Conservation (phyloP, 2,329 filamentous ascomycete species). For the Colletotrichum scovillei region DNA sequence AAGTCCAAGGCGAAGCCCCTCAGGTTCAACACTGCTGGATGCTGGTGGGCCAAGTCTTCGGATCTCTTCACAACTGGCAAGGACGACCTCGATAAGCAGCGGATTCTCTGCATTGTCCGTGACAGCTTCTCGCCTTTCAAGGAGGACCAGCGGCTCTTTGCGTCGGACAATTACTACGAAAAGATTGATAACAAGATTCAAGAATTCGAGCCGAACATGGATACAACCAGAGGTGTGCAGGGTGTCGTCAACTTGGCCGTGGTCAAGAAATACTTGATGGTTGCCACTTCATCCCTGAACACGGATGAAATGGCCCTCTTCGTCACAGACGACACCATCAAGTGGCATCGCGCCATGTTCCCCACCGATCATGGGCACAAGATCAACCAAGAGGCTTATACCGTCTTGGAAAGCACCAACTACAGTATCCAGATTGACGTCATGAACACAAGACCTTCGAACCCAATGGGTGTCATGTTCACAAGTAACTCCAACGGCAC, state of each 20-base stretch:
- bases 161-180: conserved; percentile 87
- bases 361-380: conserved; percentile 77
- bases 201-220: conserved; percentile 81
- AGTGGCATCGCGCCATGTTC: conserved; percentile 94
- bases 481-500: conserved; percentile 98
- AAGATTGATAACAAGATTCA: conserved; percentile 58
- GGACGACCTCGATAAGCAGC: conserved; percentile 72
- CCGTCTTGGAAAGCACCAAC: conserved; percentile 93
- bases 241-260: conserved; percentile 85
- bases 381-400: conserved; percentile 88
- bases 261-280: conserved; percentile 88
- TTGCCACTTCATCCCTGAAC: conserved; percentile 80
- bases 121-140: conserved; percentile 77
- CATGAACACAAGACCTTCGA: conserved; percentile 73
- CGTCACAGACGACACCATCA: conserved; percentile 83
- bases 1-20: conserved; percentile 72
- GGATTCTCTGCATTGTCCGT: conserved; percentile 83
- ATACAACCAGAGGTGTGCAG: conserved; percentile 77
- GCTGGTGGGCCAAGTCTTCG: conserved; percentile 87
- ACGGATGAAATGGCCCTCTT: conserved; percentile 94
- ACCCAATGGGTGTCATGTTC: conserved; percentile 87
- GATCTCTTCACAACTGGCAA: conserved; percentile 78
- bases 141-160: conserved; percentile 80
- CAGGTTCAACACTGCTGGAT: conserved; percentile 77
- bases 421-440: conserved; percentile 99